Conservation (phyloP, 1,284 basidiomycete genomes). For the Trametes sp. region DNA sequence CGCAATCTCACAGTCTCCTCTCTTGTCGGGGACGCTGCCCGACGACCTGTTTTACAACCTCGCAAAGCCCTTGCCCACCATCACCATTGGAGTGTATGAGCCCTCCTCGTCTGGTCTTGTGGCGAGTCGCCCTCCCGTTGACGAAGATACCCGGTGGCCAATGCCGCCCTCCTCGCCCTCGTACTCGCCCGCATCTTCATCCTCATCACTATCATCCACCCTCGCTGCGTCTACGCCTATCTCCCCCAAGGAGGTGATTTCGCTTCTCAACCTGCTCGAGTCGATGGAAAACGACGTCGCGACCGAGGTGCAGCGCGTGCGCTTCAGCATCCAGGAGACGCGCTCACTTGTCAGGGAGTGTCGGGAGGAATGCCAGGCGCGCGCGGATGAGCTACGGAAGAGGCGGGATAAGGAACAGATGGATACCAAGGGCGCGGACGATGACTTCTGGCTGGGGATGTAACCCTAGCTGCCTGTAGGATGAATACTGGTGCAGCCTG, state of each 20-base stretch:
- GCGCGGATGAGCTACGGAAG: slow-evolving; percentile 28
- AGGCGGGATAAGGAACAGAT: slow-evolving; percentile 35
- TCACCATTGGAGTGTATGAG: slow-evolving; percentile 22
- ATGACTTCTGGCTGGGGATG: slow-evolving; percentile 43
- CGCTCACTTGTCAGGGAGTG: slow-evolving; percentile 42
- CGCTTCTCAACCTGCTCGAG: slow-evolving; percentile 48
- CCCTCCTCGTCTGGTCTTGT: slow-evolving; percentile 27
- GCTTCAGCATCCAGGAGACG: slow-evolving; percentile 47
- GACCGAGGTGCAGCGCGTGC: slow-evolving; percentile 48
- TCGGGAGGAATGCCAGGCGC: slow-evolving; percentile 38
- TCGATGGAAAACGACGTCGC: slow-evolving; percentile 48
- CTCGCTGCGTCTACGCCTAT: slow-evolving; percentile 25
- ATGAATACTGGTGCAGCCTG: background rate
- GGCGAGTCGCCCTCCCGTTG: slow-evolving; percentile 9
- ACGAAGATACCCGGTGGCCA: slow-evolving; percentile 9
- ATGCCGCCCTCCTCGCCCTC: slow-evolving; percentile 5
- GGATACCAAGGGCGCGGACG: slow-evolving; percentile 40
- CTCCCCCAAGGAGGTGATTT: slow-evolving; percentile 42
- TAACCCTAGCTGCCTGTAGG: slow-evolving; percentile 10
- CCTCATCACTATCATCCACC: slow-evolving; percentile 14
- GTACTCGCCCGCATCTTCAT: slow-evolving; percentile 5
- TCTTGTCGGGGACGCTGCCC: slow-evolving; percentile 38
- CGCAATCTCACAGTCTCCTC: slow-evolving; percentile 41
- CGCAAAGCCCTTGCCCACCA: slow-evolving; percentile 23
- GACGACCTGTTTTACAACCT: slow-evolving; percentile 36